phyloP scores from a whole-genome alignment of 2,329 filamentous ascomycete species.

The Emmonsiellopsis sp. region DNA sequence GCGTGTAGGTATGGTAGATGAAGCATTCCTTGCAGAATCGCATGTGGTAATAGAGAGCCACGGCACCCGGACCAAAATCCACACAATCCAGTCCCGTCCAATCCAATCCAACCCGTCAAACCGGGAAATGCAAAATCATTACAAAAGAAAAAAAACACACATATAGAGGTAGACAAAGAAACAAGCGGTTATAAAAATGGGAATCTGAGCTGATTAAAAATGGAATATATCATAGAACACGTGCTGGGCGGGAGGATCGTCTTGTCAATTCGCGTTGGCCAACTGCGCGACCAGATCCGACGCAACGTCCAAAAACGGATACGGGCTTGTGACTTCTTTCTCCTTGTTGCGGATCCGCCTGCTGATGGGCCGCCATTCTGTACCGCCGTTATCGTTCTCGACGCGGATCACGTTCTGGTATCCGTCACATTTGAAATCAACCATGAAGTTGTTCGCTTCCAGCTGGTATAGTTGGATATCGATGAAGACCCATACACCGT shows the following conservation, averaged over 20 bases:
- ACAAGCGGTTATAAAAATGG: background rate
- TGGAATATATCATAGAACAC: background rate
- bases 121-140: background rate
- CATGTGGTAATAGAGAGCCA: no score
- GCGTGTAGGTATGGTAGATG: no score
- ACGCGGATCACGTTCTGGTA: conserved; percentile 75
- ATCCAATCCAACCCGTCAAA: no score
- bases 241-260: no score
- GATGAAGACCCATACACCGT: conserved; percentile 84
- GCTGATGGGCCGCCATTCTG: conserved; percentile 41
- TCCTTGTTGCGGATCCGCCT: conserved; percentile 57
- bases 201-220: no score
- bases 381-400: conserved; percentile 15
- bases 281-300: conserved; percentile 87
- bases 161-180: background rate
- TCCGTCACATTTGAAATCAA: conserved; percentile 97
- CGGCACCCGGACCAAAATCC: no score
- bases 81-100: no score
- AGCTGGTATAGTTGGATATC: conserved; percentile 95
- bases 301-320: conserved; percentile 90
- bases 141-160: no score
- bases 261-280: conserved; percentile 59
- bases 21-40: no score
- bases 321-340: conserved; percentile 91
- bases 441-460: conserved; percentile 84